phyloP scores from a whole-genome alignment of 2,329 filamentous ascomycete species.

The Penicillium sp. region DNA sequence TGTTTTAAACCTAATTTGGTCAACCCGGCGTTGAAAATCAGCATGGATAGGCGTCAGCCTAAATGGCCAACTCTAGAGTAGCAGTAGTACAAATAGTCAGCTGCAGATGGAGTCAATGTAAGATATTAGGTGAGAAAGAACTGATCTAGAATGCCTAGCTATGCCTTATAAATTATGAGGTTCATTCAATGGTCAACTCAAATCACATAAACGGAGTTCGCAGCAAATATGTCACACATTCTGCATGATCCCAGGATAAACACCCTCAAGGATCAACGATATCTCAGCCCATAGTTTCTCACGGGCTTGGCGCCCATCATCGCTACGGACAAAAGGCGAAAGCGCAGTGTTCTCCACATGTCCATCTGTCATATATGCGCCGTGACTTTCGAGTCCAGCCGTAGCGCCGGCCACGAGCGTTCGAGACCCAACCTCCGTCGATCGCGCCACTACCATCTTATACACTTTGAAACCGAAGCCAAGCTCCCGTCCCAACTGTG shows the following conservation, averaged over 20 bases:
- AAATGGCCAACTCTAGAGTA: background rate
- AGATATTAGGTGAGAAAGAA: background rate
- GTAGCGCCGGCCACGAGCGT: constrained; percentile 42
- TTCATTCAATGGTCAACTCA: background rate
- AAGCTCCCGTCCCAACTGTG: constrained; percentile 44
- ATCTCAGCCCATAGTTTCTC: constrained; percentile 48
- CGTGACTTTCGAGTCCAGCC: constrained; percentile 45
- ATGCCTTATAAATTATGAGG: background rate
- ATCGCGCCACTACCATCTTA: constrained; percentile 40
- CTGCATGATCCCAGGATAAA: constrained; percentile 40
- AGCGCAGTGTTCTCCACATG: constrained; percentile 26
- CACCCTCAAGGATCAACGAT: constrained; percentile 40
- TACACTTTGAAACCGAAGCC: constrained; percentile 9
- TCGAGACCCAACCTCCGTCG: constrained; percentile 50
- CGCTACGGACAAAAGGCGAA: constrained; percentile 40
- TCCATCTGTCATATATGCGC: constrained; percentile 47
- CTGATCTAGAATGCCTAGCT: background rate
- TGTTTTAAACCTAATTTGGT: background rate
- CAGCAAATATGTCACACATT: constrained; percentile 11
- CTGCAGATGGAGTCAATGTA: background rate
- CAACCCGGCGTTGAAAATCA: background rate
- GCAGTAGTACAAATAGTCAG: background rate
- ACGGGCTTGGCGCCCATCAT: constrained; percentile 40
- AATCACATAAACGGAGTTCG: background rate
- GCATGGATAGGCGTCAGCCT: background rate